Base-by-base conservation (phyloP, 164 flowering plant genomes). In the Vitis labrusca region DNA sequence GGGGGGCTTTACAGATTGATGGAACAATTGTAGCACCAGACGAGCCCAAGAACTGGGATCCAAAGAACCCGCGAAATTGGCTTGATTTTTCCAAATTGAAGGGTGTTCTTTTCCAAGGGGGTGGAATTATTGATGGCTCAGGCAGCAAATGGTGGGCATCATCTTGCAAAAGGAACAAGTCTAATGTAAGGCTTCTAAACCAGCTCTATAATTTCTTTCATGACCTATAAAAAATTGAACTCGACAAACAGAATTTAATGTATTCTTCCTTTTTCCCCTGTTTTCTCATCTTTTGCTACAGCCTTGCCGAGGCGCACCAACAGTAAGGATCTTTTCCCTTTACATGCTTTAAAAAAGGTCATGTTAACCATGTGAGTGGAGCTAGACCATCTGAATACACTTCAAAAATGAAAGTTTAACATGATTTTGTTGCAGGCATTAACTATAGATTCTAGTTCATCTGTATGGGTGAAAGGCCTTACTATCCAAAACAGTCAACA, bases 111-210 rank as follows among this genome's bases (percentile, higher is more conserved):
- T 87, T 95, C 80, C 98, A 89, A 79, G 99, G 99, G n/a, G 63
- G 50, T n/a, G 99, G 98, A 50, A 81, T 86, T 27, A 87, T 96
- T 74, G 91, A 91, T 79, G 99, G 98, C 55, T 88, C 97, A 60
- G 99, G 99, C 55, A 81, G 79, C 70, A 88, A 89, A 78, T 95
- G 99, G 99, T 95, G 99, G 98, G 91, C 88, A 53, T 75, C 94
- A 44, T 95, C 99, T 65, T 95, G 99, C 94, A 95, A 91, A 77
- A 91, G 60, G 83, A 91, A 91, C 81, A 91, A 90, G 74, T 12
- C 92, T 58, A 89, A 88, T 76, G 98, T 94, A 84, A 81, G 15
- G 66, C 12, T 67, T 23, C 50, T 57, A 19, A 66, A 14, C 54
- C 19, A 37, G 10, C 53, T 23, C 27, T 19, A 8, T 5, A 27